Evolutionary conservation across 116 monocot species (phyloP), one percentile per base, ranked within the genome.

Genomic region (Cymodocea nodosa): DNA sequence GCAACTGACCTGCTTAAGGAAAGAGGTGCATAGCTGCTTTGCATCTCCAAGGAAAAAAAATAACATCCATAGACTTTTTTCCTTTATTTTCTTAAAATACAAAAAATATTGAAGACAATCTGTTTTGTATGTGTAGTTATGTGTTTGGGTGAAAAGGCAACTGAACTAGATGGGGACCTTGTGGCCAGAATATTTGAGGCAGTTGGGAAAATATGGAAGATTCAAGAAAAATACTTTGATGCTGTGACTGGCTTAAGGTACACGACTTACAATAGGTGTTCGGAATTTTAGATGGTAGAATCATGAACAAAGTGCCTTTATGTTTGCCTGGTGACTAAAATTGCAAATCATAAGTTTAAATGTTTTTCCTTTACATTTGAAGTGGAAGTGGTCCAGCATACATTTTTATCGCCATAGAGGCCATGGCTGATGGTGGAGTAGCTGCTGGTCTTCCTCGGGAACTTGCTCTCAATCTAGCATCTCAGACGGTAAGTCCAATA

Each of bases 381-480:
- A 95, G 95, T 82, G 95, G 83, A 60, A 90, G 95, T 81, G 95
- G 95, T 62, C 95, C 95, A 10, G 95, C 95, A 37, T 95, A 95
- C 64, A 67, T 95, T 52, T 95, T 74, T 78, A 56, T 95, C 44
- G 87, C 90, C 59, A 95, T 95, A 71, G 95, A 95, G 69, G 95
- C 95, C 52, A n/a, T 95, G 81, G 95, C 95, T 59, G 95, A 95
- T 83, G 95, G 95, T 50, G 95, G 95, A 60, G 95, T 95, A 23
- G 95, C 90, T 76, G 95, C 90, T 80, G 95, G 95, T 65, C 87
- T 95, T 76, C 86, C 95, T 50, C 78, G 95, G 40, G 85, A 95
- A 61, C 87, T 95, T 81, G 85, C 95, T 44, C 83, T 85, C 63
- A 78, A 85, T 73, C 81, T 95, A 15, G 95, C 95, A 70, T 83